Evolutionary conservation across 805 yeast genomes (phyloP).

Genomic region (Scheffersomyces stipitis): DNA sequence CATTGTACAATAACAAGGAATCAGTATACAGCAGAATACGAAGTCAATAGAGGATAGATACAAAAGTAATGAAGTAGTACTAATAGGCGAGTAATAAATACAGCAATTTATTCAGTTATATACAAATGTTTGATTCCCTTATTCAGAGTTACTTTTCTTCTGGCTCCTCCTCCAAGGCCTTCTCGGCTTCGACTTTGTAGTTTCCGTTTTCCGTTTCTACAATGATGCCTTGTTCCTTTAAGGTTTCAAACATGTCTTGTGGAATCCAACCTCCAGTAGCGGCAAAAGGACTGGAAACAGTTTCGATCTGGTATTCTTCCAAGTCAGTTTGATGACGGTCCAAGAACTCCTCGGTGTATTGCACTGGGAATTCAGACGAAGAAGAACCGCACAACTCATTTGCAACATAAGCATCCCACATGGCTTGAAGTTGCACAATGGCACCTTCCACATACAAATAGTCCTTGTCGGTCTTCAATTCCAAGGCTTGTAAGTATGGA

Average conservation of each 20-base stretch:
- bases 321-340: constrained; percentile 57
- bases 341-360: constrained; percentile 57
- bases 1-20: not conserved
- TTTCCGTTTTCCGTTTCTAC: constrained; percentile 52
- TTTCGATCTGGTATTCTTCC: constrained; percentile 64
- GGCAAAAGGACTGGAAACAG: constrained; percentile 75
- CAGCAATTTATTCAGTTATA: no score
- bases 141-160: constrained; percentile 1
- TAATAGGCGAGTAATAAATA: no score
- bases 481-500: constrained; percentile 62
- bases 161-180: constrained; percentile 18
- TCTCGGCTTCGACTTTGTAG: constrained; percentile 31
- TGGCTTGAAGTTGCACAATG: constrained; percentile 60
- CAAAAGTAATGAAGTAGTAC: no score
- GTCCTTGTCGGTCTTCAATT: constrained; percentile 57
- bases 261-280: constrained; percentile 96
- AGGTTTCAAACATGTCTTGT: constrained; percentile 80
- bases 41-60: no score
- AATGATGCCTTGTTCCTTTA: constrained; percentile 67
- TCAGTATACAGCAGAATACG: not conserved
- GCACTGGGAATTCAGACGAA: constrained; percentile 54
- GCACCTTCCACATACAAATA: constrained; percentile 65
- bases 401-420: constrained; percentile 67
- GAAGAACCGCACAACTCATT: constrained; percentile 52
- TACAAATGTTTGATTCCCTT: not conserved